Evolutionary conservation across 2,329 filamentous ascomycete species (phyloP).

Genomic region (Trichoderma hamatum): DNA sequence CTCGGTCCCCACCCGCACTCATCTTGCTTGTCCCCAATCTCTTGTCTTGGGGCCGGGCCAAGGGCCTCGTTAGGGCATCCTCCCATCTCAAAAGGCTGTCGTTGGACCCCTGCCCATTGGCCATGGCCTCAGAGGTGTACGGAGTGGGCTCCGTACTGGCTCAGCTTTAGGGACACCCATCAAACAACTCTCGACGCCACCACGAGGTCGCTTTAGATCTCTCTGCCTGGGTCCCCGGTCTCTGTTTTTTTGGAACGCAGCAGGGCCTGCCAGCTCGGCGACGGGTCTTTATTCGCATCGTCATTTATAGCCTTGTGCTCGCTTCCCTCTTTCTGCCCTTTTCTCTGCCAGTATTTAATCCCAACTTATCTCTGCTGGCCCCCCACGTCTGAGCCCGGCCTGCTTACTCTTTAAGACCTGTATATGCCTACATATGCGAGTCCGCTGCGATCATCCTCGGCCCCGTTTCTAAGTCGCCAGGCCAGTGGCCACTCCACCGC

Average conservation of each 20-base stretch:
- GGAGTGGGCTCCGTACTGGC: constrained; percentile 21
- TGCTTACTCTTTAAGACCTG: constrained; percentile 1
- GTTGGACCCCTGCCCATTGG: constrained; percentile 27
- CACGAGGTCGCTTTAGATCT: constrained; percentile 45
- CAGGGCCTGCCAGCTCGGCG: constrained; percentile 28
- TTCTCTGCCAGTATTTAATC: constrained; percentile 24
- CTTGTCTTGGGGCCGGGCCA: constrained; percentile 24
- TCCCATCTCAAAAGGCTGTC: constrained; percentile 22
- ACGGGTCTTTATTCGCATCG: constrained; percentile 30
- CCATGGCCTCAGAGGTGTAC: constrained; percentile 24
- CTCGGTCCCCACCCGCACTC: constrained; percentile 31
- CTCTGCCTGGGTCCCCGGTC: constrained; percentile 33
- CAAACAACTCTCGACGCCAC: constrained; percentile 39
- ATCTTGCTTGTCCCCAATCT: constrained; percentile 28
- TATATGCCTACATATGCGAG: constrained; percentile 17
- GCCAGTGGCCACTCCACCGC: constrained; percentile 27
- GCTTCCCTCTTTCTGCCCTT: constrained; percentile 20
- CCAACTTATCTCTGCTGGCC: constrained; percentile 16
- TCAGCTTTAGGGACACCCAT: constrained; percentile 31
- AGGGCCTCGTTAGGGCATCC: constrained; percentile 25
- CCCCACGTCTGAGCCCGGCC: constrained; percentile 19
- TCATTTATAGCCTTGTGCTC: constrained; percentile 27
- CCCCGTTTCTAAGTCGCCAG: constrained; percentile 23
- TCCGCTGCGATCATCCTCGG: constrained; percentile 27
- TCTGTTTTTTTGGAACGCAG: constrained; percentile 19